Conservation (phyloP, 1,139 yeast genomes). For the Sugiyamaella japonica region DNA sequence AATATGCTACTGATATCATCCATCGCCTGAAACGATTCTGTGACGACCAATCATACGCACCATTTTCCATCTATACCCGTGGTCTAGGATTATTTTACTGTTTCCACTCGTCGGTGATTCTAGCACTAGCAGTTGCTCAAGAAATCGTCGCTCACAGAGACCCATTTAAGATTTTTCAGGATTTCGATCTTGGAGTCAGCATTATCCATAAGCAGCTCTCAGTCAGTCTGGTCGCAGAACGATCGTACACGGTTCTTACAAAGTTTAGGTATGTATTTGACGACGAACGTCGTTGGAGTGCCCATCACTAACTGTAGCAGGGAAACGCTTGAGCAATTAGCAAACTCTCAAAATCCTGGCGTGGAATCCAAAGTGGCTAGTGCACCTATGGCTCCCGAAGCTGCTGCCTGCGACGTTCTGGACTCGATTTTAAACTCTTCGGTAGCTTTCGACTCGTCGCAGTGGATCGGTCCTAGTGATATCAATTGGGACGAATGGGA, state of each 20-base stretch:
- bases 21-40: constrained; percentile 14
- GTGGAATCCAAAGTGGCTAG: constrained; percentile 4
- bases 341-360: constrained; percentile 7
- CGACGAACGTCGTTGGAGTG: background rate
- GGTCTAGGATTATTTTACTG: constrained; percentile 22
- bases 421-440: constrained; percentile 17
- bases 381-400: constrained; percentile 2
- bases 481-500: constrained; percentile 21
- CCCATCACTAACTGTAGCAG: constrained; percentile 2
- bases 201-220: constrained; percentile 6
- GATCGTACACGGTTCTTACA: constrained; percentile 10
- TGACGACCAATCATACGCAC: constrained; percentile 7
- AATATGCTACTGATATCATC: constrained; percentile 14
- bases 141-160: constrained; percentile 11
- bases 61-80: constrained; percentile 16
- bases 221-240: constrained; percentile 11
- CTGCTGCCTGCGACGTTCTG: constrained; percentile 7
- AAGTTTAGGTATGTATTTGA: constrained; percentile 10
- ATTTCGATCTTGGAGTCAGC: constrained; percentile 6
- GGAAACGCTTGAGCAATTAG: constrained; percentile 10
- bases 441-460: constrained; percentile 16
- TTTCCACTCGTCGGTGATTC: constrained; percentile 20
- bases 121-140: constrained; percentile 20
- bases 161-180: constrained; percentile 7
- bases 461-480: constrained; percentile 20